phyloP scores from a whole-genome alignment of 176 grass and related monocot genomes.

The Thalia dealbata region DNA sequence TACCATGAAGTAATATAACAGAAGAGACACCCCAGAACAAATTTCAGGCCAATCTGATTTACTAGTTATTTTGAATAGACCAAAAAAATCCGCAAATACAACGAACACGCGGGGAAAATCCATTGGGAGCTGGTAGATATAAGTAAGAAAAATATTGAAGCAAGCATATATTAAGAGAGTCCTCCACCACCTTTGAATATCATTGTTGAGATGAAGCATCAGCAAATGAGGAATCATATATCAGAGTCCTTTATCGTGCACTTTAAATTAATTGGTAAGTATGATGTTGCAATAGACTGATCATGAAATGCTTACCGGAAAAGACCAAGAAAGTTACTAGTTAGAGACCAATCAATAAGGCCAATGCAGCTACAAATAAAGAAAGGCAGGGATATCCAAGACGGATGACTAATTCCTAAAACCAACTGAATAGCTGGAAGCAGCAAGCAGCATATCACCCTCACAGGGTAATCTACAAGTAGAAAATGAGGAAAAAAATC shows the following conservation, averaged over 20 bases:
- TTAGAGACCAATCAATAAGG: conserved; percentile 95
- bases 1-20: conserved; percentile 91
- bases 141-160: conserved; percentile 85
- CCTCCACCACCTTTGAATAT: conserved; percentile 71
- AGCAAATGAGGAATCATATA: not conserved
- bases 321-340: conserved; percentile 96
- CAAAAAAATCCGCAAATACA: conserved; percentile 76
- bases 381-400: conserved; percentile 92
- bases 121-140: conserved; percentile 75
- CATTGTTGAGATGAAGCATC: not conserved
- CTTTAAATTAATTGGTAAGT: conserved; percentile 4
- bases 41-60: conserved; percentile 79
- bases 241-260: not conserved
- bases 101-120: conserved; percentile 48
- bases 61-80: conserved; percentile 69
- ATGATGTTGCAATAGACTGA: not conserved
- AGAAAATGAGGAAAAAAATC: not conserved
- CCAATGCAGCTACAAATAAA: conserved; percentile 96
- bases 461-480: conserved; percentile 69
- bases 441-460: conserved; percentile 72
- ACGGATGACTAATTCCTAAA: conserved; percentile 87
- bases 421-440: conserved; percentile 78
- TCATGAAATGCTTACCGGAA: conserved; percentile 63
- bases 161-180: conserved; percentile 76
- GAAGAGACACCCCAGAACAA: conserved; percentile 71